Base-by-base conservation (phyloP, 176 grass and related monocot species). In the Metroxylon sagu region DNA sequence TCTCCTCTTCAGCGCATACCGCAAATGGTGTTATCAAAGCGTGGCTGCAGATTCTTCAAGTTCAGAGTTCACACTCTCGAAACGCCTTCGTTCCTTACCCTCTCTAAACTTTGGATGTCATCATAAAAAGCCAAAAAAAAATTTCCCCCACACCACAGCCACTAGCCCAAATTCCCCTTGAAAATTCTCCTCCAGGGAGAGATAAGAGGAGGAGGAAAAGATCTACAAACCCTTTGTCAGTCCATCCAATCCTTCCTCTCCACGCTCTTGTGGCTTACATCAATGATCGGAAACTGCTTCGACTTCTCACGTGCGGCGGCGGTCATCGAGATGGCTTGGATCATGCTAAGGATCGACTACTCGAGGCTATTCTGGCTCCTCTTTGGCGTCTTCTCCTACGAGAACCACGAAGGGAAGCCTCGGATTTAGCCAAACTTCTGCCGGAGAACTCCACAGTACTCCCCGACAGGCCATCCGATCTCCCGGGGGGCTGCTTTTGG, bases 311-410 rank as follows among this genome's bases (percentile, higher is more conserved):
- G 62, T 49, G 77, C 18, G 5, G 67, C 18, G 5, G 67, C 35
- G 43, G 68, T 66, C 49, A 19, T 79, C 29, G 64, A 71, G 69
- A 85, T 82, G 89, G 85, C 78, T 54, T 49, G 83, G 81, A 60
- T 72, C 52, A 55, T 72, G 71, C 85, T 66, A 26, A 23, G 71
- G 30, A 59, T 71, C 75, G 78, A 85, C 74, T 66, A 23, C 57
- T 77, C 76, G 1, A 63, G 58, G 56, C 68, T 82, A 51, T 68
- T 64, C n/a, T 82, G 81, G 78, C 76, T 86, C 67, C 85, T 89
- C 58, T 83, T 79, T 61, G 43, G 76, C 56, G 66, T 83, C 53
- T 76, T 75, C 71, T 64, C 57, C 69, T 59, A 52, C 71, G 27
- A 77, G 39, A 69, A 80, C 50, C 26, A 75, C 54, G 29, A 52